phyloP scores from a whole-genome alignment of 2,329 filamentous ascomycete species.

The Thielaviopsis euricoi region DNA sequence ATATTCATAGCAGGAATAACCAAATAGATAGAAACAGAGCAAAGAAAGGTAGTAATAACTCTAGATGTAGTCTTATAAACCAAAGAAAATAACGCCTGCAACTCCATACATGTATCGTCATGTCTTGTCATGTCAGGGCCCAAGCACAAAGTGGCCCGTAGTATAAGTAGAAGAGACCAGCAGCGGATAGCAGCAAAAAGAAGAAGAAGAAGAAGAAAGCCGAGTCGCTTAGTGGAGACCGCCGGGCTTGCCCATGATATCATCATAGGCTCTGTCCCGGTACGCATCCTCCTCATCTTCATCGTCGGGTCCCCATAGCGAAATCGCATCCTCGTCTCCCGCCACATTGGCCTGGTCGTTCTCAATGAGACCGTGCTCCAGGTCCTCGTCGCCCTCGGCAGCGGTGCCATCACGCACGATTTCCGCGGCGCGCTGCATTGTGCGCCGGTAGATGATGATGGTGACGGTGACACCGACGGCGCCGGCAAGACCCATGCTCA shows the following conservation, averaged over 20 bases:
- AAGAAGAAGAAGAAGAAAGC: no score
- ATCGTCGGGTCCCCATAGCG: constrained; percentile 34
- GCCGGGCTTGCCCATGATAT: constrained; percentile 11
- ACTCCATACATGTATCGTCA: background rate
- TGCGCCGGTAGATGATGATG: constrained; percentile 66
- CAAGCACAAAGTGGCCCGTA: no score
- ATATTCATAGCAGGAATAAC: background rate
- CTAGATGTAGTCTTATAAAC: background rate
- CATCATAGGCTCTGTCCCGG: constrained; percentile 9
- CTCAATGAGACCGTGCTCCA: constrained; percentile 27
- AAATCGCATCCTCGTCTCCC: constrained; percentile 44
- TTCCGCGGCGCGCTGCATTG: constrained; percentile 45
- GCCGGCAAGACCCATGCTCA: constrained; percentile 58
- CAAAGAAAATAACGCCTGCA: background rate
- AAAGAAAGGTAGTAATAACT: background rate
- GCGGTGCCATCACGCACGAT: constrained; percentile 28
- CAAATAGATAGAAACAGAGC: background rate
- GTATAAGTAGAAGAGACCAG: no score
- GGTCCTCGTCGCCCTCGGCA: constrained; percentile 21
- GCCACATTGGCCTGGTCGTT: constrained; percentile 37
- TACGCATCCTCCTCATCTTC: constrained; percentile 15
- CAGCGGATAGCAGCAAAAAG: no score
- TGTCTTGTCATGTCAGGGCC: background rate
- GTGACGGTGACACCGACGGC: constrained; percentile 60
- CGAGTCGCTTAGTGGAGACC: background rate